Conservation (phyloP, 106 monocot genomes). For the Agapanthus africanus region DNA sequence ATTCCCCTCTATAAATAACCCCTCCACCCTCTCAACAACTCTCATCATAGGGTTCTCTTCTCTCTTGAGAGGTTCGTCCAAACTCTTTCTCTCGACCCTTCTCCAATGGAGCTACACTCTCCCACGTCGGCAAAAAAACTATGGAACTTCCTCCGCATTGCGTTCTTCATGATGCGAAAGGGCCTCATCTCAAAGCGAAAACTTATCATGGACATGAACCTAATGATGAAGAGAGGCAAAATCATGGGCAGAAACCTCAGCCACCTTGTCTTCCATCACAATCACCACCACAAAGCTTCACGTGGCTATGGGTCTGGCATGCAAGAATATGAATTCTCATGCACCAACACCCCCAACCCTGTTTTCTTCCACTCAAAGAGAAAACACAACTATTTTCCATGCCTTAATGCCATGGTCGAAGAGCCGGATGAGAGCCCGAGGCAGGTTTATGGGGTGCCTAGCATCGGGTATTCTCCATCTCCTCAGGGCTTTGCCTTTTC, state of each 20-base stretch:
- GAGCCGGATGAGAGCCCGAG: neutral
- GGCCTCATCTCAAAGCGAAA: conserved; percentile 58
- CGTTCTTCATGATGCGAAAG: conserved; percentile 66
- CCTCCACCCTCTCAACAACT: neutral
- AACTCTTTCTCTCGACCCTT: neutral
- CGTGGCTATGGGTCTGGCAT: neutral
- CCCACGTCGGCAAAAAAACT: conserved; percentile 29
- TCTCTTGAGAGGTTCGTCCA: neutral
- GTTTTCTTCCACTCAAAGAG: conserved; percentile 23
- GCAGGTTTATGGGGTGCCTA: neutral
- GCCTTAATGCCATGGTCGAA: conserved; percentile 15
- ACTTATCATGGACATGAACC: conserved; percentile 51
- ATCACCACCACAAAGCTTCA: neutral
- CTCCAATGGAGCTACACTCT: conserved; percentile 25
- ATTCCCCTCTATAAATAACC: conserved; percentile 11
- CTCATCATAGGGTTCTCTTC: conserved; percentile 8
- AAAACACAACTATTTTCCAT: conserved; percentile 42
- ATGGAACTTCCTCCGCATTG: conserved; percentile 44
- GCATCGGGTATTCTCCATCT: neutral
- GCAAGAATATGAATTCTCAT: conserved; percentile 63
- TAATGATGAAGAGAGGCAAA: conserved; percentile 53
- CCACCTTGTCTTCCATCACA: conserved; percentile 33
- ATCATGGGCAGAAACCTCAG: conserved; percentile 32
- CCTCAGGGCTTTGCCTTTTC: neutral
- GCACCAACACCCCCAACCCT: conserved; percentile 52